A percentile compares a stretch with the other conserved stretches of the same genome.
Evolutionary conservation across 257 asterid species (phyloP).

Genomic region (Fraxinus pennsylvanica): DNA sequence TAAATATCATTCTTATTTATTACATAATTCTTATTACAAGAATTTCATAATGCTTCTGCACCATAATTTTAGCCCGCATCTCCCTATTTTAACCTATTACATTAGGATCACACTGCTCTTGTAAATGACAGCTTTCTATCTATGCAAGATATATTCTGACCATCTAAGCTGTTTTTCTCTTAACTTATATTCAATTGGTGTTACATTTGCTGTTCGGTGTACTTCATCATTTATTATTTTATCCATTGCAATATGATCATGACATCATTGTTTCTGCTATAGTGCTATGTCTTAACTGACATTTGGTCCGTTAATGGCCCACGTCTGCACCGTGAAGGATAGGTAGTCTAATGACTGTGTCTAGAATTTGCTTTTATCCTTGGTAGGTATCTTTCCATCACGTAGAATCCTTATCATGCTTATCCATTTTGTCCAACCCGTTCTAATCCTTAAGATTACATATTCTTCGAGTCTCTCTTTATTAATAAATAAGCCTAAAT

Average conservation of each 20-base stretch:
- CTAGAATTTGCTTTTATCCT: background rate
- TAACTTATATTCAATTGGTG: too few relatives aligned
- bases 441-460: background rate
- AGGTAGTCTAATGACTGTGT: background rate
- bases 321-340: background rate
- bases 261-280: too few relatives aligned
- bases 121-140: background rate
- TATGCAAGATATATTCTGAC: too few relatives aligned
- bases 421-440: too few relatives aligned
- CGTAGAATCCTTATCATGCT: too few relatives aligned
- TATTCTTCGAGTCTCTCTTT: background rate
- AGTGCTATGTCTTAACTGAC: background rate
- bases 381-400: background rate
- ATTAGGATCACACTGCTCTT: background rate
- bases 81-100: background rate
- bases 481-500: background rate
- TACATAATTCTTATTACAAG: too few relatives aligned
- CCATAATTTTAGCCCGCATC: background rate
- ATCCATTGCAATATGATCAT: too few relatives aligned
- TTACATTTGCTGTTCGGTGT: too few relatives aligned
- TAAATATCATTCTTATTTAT: too few relatives aligned
- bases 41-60: too few relatives aligned
- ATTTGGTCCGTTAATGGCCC: background rate
- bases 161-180: too few relatives aligned
- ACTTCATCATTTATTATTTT: too few relatives aligned